Base-by-base conservation (phyloP, 768 basidiomycete species). In the Cytidiella melzeri region DNA sequence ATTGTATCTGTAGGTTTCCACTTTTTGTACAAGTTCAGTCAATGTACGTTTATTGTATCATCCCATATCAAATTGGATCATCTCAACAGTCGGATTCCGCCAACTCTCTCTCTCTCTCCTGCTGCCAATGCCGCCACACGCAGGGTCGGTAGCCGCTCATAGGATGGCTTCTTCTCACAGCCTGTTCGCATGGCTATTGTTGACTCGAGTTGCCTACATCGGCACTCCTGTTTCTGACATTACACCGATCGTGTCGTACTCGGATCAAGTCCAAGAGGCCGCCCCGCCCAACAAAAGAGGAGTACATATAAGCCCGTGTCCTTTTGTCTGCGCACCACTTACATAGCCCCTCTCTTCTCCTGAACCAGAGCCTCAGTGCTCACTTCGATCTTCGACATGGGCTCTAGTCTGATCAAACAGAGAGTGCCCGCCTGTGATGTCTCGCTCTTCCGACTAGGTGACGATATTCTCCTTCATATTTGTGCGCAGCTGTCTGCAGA, bases 401-500 rank as follows among this genome's bases (percentile, higher is more conserved):
- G n/a, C n/a, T n/a, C n/a, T n/a, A n/a, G n/a, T n/a, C n/a, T n/a
- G n/a, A n/a, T n/a, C n/a, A n/a, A n/a, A n/a, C 30, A 34, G 15
- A 7, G 15, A 41, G 7, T 23, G 40, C 9, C 40, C 18, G 9
- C 40, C 40, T 41, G 9, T 23, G 9, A 23, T 41, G n/a, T 10
- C 38, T 18, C 19, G 21, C 34, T 53, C 25, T 43, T 53, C 15
- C 12, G 18, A 19, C 25, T 53, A 28, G 52, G 52, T 24, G 52
- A 53, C 43, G 52, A 53, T 39, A 13, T 53, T 19, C 48, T 53
- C 24, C 46, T 53, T 18, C 10, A 53, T 2, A 49, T 53, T 10
- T 38, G 48, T 28, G 43, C 43, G 18, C 37, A 48, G 26, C 28
- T 49, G 43, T 26, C 41, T 20, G 21, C 43, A 5, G 48, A 40